Base-by-base conservation (phyloP, 2,329 filamentous ascomycete genomes). In the Epichloe festucae region DNA sequence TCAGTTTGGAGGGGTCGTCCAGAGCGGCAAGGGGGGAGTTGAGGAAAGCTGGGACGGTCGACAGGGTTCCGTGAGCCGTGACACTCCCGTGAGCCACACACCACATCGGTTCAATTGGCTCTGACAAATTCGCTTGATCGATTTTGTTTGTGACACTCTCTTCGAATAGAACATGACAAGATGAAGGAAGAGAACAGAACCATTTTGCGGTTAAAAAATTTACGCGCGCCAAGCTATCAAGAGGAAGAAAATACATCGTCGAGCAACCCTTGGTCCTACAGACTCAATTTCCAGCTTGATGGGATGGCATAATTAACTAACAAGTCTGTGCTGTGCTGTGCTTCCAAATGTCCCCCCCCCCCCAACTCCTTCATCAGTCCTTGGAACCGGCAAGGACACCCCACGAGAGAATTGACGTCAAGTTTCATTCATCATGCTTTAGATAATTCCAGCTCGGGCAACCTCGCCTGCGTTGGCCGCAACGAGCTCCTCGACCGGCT, bases 401-500 rank as follows among this genome's bases (percentile, higher is more conserved):
- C 34, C 34, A 43, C 49, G 45, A 14, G 31, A 31, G 31, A 31
- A 31, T 31, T 4, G 10, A 31, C 8, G 31, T 31, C 17, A 19
- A 27, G 5, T 7, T 7, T 19, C 35, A n/a, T 23, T 19, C 19
- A n/a, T 23, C 17, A 6, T 45, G n/a, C 36, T 65, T 65, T 56
- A 79, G 49, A 78, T 73, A 44, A 77, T 56, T 3, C 78, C 78
- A n/a, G 79, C 79, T 52, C 79, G 66, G 0, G 79, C 79, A 19
- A 74, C 76, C 65, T 83, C 79, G 42, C 78, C 78, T 4, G 71
- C 79, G 6, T 77, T 76, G 46, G 79, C 77, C 54, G 74, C 69
- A 2, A 82, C 61, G 1, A 82, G 63, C 21, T 75, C 72, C 57
- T 82, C 77, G 56, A 76, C 70, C 59, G 71, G 74, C 60, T 75